Conservation (phyloP, 177 flowering plant species). For the Vitis hybrid region DNA sequence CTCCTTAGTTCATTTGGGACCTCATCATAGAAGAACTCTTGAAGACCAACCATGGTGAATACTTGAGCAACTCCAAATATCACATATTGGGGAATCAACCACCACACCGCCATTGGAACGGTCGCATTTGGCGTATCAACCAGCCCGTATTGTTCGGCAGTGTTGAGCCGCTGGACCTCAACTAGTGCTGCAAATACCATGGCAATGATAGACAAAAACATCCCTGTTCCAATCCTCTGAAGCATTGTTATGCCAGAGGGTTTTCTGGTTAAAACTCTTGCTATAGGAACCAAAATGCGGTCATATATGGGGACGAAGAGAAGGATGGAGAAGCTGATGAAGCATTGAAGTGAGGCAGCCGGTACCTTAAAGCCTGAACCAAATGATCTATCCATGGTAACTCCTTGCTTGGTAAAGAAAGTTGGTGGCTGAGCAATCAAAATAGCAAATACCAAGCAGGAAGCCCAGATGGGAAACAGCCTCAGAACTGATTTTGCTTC, state of each 20-base stretch:
- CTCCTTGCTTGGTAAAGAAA: conserved; percentile 24
- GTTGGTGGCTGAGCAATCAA: conserved; percentile 17
- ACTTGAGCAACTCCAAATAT: conserved; percentile 9
- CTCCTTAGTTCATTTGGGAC: no score
- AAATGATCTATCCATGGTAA: conserved; percentile 19
- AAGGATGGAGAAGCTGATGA: conserved; percentile 6
- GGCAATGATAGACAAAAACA: conserved; percentile 3
- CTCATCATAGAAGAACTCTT: no score
- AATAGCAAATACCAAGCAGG: conserved; percentile 10
- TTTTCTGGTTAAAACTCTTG: no score
- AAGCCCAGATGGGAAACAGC: conserved; percentile 11
- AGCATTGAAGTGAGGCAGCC: background rate
- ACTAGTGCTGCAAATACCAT: conserved; percentile 14
- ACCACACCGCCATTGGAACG: conserved; percentile 13
- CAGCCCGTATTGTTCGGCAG: conserved; percentile 6
- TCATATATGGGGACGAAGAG: background rate
- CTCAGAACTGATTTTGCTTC: conserved; percentile 1
- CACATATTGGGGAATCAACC: conserved; percentile 18
- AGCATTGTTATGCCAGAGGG: no score
- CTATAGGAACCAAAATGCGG: no score
- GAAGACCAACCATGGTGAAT: background rate
- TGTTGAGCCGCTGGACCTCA: conserved; percentile 11
- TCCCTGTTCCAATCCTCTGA: no score
- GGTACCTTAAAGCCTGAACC: background rate
- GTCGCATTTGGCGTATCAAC: background rate